These are phyloP conservation scores for Cercospora nicotianae DNA, from an alignment of 2,329 filamentous ascomycete genomes.

Conservation along the genomic window DNA sequence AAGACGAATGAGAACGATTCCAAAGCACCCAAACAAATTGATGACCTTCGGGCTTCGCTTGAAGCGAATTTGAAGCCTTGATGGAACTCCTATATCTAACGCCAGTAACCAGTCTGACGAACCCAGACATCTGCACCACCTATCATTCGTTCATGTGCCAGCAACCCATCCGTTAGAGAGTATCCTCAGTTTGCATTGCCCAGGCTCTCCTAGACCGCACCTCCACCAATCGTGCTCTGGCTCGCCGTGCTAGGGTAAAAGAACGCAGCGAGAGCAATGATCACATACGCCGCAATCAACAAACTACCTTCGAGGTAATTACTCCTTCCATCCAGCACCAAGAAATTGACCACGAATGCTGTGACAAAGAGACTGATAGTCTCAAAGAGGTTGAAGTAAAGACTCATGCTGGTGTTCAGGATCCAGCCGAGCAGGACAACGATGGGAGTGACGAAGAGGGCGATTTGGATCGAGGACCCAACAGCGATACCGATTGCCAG, in stretches of 20 bases:
- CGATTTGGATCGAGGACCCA: constrained; percentile 77
- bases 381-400: constrained; percentile 63
- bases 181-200: neutral
- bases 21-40: neutral
- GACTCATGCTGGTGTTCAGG: constrained; percentile 68
- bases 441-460: constrained; percentile 74
- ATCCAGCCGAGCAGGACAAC: constrained; percentile 78
- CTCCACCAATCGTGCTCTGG: constrained; percentile 48
- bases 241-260: constrained; percentile 49
- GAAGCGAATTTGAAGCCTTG: neutral
- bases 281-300: constrained; percentile 74
- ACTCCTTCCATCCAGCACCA: constrained; percentile 78
- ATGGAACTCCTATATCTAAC: neutral
- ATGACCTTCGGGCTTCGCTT: neutral
- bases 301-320: constrained; percentile 79
- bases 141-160: neutral
- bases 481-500: constrained; percentile 78
- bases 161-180: neutral
- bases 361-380: constrained; percentile 76
- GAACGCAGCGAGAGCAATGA: constrained; percentile 64
- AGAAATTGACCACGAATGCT: constrained; percentile 80
- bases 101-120: neutral
- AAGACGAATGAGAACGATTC: neutral
- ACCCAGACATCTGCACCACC: neutral
- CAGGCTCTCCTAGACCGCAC: neutral